Percentiles rank a stretch among this genome's conserved stretches.
Evolutionary conservation across 192 early-diverging fungal species (phyloP).

Genomic region (Chytriomyces sp.): DNA sequence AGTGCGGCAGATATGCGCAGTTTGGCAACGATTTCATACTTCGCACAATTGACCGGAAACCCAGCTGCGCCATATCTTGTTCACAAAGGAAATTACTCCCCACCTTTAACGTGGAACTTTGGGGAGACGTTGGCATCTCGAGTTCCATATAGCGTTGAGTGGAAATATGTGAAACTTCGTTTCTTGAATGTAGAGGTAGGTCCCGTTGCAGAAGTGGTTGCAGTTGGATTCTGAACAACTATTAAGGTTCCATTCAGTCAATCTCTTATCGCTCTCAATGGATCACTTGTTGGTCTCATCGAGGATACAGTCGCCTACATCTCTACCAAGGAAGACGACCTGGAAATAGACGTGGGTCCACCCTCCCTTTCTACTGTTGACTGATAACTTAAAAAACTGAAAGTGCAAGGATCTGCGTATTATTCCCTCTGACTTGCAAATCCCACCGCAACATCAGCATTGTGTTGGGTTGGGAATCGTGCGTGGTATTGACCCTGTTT

Average conservation of each 20-base stretch:
- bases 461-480: constrained; percentile 50
- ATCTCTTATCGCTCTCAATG: constrained; percentile 81
- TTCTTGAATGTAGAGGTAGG: constrained; percentile 27
- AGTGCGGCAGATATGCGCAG: constrained; percentile 67
- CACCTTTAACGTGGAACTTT: constrained; percentile 34
- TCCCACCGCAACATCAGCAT: constrained; percentile 33
- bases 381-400: neutral
- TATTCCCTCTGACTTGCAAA: constrained; percentile 37
- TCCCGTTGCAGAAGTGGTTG: neutral
- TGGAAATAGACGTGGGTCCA: too few relatives aligned
- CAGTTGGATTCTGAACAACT: neutral
- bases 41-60: constrained; percentile 50
- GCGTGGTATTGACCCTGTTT: constrained; percentile 41
- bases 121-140: constrained; percentile 17
- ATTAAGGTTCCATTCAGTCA: constrained; percentile 74
- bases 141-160: constrained; percentile 37
- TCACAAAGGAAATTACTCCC: neutral
- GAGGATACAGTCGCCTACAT: constrained; percentile 30
- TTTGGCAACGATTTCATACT: constrained; percentile 69
- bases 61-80: constrained; percentile 1
- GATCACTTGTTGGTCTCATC: constrained; percentile 77
- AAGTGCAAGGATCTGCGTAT: constrained; percentile 21
- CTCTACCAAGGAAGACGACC: neutral
- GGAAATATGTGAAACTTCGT: neutral
- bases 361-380: too few relatives aligned